These are phyloP conservation scores for Xerocomellus amylosporus DNA, from an alignment of 768 basidiomycete species.

Conservation along the genomic window DNA sequence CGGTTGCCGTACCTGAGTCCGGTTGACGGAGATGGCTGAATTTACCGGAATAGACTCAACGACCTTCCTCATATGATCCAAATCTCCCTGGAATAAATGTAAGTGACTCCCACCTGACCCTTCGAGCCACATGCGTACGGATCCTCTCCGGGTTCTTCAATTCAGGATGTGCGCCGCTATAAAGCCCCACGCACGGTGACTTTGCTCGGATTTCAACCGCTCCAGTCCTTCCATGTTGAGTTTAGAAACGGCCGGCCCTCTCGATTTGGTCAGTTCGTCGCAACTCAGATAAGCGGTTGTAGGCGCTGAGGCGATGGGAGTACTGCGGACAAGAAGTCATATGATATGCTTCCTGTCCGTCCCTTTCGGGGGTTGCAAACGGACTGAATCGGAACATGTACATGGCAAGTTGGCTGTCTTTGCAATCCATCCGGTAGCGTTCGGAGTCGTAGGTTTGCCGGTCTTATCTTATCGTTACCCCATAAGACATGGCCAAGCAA, in stretches of 20 bases:
- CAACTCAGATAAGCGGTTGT: background rate
- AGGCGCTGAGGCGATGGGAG: background rate
- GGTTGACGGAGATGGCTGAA: too few relatives aligned
- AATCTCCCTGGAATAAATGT: background rate
- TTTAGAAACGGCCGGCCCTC: background rate
- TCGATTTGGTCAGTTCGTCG: background rate
- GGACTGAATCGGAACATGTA: too few relatives aligned
- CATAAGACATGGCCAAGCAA: background rate
- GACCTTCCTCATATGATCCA: background rate
- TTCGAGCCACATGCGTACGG: background rate
- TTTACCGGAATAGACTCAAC: background rate
- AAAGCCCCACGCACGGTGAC: background rate
- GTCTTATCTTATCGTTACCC: slow-evolving; percentile 13
- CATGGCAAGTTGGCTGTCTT: background rate
- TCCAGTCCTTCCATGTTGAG: too few relatives aligned
- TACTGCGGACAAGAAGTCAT: background rate
- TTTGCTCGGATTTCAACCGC: too few relatives aligned
- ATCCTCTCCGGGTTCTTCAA: background rate
- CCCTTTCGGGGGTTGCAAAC: too few relatives aligned
- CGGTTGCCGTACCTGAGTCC: slow-evolving; percentile 7
- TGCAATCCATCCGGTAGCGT: background rate
- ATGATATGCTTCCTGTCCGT: too few relatives aligned
- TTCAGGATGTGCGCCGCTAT: background rate
- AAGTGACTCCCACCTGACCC: background rate
- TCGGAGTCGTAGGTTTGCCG: background rate